A percentile compares a stretch with the other conserved stretches of the same genome.
Conservation (phyloP, 75 land plant genomes). For the Pinus tabuliformis region DNA sequence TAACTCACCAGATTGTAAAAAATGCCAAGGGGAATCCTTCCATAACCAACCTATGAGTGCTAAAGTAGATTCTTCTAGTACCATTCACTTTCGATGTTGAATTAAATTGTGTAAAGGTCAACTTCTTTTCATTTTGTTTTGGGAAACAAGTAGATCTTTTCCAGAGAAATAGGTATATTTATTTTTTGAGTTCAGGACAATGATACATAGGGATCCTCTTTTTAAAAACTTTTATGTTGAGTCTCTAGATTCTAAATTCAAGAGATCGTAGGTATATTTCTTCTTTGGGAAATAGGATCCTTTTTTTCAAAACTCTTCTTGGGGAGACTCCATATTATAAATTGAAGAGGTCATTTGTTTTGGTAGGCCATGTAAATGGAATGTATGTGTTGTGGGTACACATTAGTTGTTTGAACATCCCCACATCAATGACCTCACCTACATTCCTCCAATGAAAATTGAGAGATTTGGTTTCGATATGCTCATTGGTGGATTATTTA, state of each 20-base stretch:
- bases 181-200: neutral
- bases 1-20: constrained; percentile 69
- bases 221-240: neutral
- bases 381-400: constrained; percentile 90
- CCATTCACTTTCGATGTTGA: neutral
- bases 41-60: constrained; percentile 79
- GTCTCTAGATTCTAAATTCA: neutral
- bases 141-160: neutral
- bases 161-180: neutral
- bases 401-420: constrained; percentile 97
- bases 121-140: neutral
- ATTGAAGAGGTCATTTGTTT: neutral
- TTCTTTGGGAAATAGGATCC: too few relatives aligned
- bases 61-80: neutral
- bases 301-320: neutral
- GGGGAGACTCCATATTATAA: neutral
- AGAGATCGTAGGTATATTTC: neutral
- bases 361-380: constrained; percentile 96
- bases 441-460: constrained; percentile 85
- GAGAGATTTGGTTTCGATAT: constrained; percentile 92
- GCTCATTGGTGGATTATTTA: constrained; percentile 95
- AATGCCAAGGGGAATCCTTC: constrained; percentile 66
- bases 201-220: neutral
- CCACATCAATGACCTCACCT: constrained; percentile 97
- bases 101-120: too few relatives aligned